Evolutionary conservation across 1,284 basidiomycete species (phyloP).

Genomic region (Fomitiporia mediterranea): DNA sequence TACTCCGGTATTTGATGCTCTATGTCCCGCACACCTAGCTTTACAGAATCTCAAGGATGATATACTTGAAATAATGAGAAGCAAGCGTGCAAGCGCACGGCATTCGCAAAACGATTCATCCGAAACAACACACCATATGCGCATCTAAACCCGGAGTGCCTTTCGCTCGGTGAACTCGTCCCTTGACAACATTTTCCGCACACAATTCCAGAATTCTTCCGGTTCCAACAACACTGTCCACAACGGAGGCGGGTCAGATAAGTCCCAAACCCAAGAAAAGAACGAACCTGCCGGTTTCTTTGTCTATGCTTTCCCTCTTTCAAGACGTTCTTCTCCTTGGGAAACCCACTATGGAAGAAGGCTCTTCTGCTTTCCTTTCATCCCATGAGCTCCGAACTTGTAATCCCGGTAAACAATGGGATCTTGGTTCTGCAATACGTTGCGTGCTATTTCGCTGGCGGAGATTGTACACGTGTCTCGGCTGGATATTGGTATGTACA

Average conservation of each 20-base stretch:
- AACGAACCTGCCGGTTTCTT: background rate
- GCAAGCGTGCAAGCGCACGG: slow-evolving; percentile 10
- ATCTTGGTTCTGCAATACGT: slow-evolving; percentile 12
- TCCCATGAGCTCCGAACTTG: background rate
- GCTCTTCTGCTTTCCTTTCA: too few species aligned
- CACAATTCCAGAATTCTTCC: background rate
- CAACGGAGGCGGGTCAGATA: too few species aligned
- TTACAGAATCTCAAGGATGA: slow-evolving; percentile 6
- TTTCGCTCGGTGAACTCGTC: slow-evolving; percentile 9
- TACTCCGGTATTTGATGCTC: background rate
- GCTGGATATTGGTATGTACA: background rate
- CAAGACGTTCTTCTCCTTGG: slow-evolving; percentile 12
- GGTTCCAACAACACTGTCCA: too few species aligned
- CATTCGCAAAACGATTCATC: background rate
- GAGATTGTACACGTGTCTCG: background rate
- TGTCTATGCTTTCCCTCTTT: slow-evolving; percentile 12
- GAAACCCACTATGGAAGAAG: background rate
- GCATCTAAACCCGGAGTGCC: background rate
- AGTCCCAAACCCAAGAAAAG: background rate
- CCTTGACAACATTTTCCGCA: slow-evolving; percentile 6
- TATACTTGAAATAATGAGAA: slow-evolving; percentile 7
- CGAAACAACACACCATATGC: background rate
- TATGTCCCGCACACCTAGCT: slow-evolving; percentile 4
- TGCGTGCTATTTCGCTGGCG: background rate
- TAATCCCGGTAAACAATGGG: slow-evolving; percentile 10